Base-by-base conservation (phyloP, 805 yeast genomes). In the Myxozyma kluyveri region DNA sequence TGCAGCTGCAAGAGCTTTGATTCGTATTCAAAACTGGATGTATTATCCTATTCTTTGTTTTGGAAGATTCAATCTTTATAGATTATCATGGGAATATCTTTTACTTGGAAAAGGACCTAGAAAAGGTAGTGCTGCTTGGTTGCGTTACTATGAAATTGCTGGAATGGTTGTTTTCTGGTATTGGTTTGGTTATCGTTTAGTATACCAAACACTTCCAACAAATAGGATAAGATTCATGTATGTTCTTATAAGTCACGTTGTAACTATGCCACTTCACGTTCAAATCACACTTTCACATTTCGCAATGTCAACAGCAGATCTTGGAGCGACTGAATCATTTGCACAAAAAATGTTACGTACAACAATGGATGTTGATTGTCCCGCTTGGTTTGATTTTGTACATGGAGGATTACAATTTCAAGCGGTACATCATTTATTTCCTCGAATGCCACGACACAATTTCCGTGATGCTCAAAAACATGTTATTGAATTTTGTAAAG, bases 331-430 rank as follows among this genome's bases (percentile, higher is more conserved):
- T 39, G 96, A 88, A 67, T 76, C 88, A 5, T 88, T 88, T 64
- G 79, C 83, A 0, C 82, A 85, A 54, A 77, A 93, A 58, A 96
- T 88, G 69, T 65, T 88, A 2, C 76, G 96, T 61, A 89, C 96
- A 1, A 88, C 96, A 2, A 89, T 88, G 96, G 96, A 88, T 66
- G 96, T 88, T 31, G 91, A 85, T 62, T 88, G 96, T 71, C 96
- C 96, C 2, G 83, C 79, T 56, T 88, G 96, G 96, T 75, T 88
- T 44, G 96, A 88, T 67, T 89, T 81, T 62, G 75, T 88, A 64
- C 96, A 88, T 64, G 96, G 96, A 6, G 96, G 96, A 0, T 75
- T 88, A 49, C 96, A 88, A 68, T 88, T 87, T 72, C 96, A 88
- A 66, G 93, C 90, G 0, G 80, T 88, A 46, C 96, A 88, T 67